phyloP scores from a whole-genome alignment of 2,329 filamentous ascomycete genomes.

The Acarospora socialis region DNA sequence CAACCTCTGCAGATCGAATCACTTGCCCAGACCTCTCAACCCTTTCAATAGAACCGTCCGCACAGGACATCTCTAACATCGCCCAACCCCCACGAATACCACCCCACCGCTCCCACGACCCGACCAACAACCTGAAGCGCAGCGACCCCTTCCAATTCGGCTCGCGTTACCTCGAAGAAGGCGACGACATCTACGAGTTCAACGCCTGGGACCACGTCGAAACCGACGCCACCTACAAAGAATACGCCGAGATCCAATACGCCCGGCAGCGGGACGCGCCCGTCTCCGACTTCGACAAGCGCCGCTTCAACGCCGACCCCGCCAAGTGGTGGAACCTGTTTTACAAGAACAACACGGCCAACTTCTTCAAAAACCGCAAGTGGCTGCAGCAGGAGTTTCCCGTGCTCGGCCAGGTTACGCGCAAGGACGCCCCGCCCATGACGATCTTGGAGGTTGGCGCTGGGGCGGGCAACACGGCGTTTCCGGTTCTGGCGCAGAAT shows the following conservation, averaged over 20 bases:
- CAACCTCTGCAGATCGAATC: too few relatives aligned
- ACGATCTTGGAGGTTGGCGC: slow-evolving; percentile 82
- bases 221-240: slow-evolving; percentile 65
- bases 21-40: neutral
- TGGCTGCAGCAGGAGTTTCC: slow-evolving; percentile 97
- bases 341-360: slow-evolving; percentile 92
- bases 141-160: slow-evolving; percentile 93
- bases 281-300: slow-evolving; percentile 85
- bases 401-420: slow-evolving; percentile 61
- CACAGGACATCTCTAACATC: slow-evolving; percentile 22
- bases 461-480: slow-evolving; percentile 91
- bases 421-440: slow-evolving; percentile 51
- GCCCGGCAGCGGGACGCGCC: slow-evolving; percentile 70
- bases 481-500: slow-evolving; percentile 75
- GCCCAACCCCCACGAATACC: slow-evolving; percentile 34
- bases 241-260: slow-evolving; percentile 75
- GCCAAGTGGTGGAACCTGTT: slow-evolving; percentile 98
- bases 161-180: slow-evolving; percentile 66
- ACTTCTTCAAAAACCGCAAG: slow-evolving; percentile 98
- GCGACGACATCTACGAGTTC: slow-evolving; percentile 88
- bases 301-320: slow-evolving; percentile 75
- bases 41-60: neutral
- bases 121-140: slow-evolving; percentile 65
- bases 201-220: slow-evolving; percentile 99
- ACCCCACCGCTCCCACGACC: slow-evolving; percentile 56